Base-by-base conservation (phyloP, 352 stramenopile genomes). In the Phytophthora pini region DNA sequence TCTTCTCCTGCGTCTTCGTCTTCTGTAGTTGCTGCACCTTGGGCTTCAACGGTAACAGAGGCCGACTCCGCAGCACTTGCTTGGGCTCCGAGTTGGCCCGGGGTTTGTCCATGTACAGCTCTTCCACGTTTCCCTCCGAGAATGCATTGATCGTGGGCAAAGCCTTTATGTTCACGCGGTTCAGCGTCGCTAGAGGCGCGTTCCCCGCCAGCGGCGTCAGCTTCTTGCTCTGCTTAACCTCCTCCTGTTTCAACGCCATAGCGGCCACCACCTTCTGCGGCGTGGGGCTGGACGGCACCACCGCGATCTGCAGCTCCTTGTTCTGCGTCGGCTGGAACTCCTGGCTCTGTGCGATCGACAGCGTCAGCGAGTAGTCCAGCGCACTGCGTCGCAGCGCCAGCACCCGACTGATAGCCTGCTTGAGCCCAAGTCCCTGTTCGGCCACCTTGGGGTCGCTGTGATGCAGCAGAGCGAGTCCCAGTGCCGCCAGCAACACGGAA, bases 291-390 rank as follows among this genome's bases (percentile, higher is more conserved):
- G 60, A 44, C 22, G 75, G 59, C 32, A 70, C 56, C 36, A 72
- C 49, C 5, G 72, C 50, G 17, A 68, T 65, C 22, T 76, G 44
- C 47, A 67, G 44, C 38, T 80, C 48, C 6, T 79, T 68, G 20
- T 54, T 39, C 12, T 56, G 27, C 10, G 60, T 15, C 20, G 17
- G 43, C 15, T 54, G 29, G 26, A 51, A 55, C 15, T 66, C 54
- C 20, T 71, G 32, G 52, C 74, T 84, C 36, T 82, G 77, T 7
- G 72, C 77, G 27, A 87, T 84, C 8, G 80, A 89, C 11, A 89
- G 65, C 24, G 80, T 89, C 44, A 87, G 70, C 39, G 71, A 82
- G 54, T 85, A 89, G 63, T 84, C 79, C 17, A 87, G 47, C 20
- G 65, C 76, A 36, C 72, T 82, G 38, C 79, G 80, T 20, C 76